Base-by-base conservation (phyloP, 164 flowering plant species). In the Stephania japonica region DNA sequence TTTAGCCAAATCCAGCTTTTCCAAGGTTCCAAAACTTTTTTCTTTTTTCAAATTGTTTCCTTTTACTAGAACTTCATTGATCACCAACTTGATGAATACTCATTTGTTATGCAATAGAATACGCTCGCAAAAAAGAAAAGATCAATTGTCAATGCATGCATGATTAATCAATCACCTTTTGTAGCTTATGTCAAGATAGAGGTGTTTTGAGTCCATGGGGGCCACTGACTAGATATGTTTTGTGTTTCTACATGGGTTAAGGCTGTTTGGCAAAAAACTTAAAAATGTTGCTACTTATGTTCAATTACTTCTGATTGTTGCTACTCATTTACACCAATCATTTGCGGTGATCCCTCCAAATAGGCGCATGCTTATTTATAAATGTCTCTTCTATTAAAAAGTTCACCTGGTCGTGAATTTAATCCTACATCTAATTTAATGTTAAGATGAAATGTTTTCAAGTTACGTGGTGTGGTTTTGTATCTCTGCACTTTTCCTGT, bases 1-100 rank as follows among this genome's bases (percentile, higher is more conserved):
- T 56, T 73, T 78, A 42, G 96, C 93, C 75, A 88, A 80, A 78
- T 87, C 88, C 76, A 84, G 86, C 43, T 81, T 83, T 78, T 81
- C 84, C 70, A 93, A 92, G 99, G 99, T 94, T 69, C 76, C 85
- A 41, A 19, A 70, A 50, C n/a, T 44, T 42, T 21, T 21, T 27
- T 67, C 25, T 65, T 16, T 23, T 14, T 41, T 16, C 43, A 0
- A 16, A 5, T 19, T 13, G 4, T 23, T 32, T 69, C 42, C 26
- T 69, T 75, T 21, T 47, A 13, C 21, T 43, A 19, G 6, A 56
- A 5, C 26, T 72, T 64, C 62, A 65, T 65, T 18, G 24, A 4
- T 42, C 26, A 32, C 18, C 23, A 25, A 64, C 53, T 47, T 47
- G 16, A 7, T 16, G 53, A 47, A 47, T 9, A 11, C 53, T 16